Percentiles rank a stretch among this genome's conserved stretches.
phyloP scores from a whole-genome alignment of 2,329 filamentous ascomycete species.

The Claviceps sp. region DNA sequence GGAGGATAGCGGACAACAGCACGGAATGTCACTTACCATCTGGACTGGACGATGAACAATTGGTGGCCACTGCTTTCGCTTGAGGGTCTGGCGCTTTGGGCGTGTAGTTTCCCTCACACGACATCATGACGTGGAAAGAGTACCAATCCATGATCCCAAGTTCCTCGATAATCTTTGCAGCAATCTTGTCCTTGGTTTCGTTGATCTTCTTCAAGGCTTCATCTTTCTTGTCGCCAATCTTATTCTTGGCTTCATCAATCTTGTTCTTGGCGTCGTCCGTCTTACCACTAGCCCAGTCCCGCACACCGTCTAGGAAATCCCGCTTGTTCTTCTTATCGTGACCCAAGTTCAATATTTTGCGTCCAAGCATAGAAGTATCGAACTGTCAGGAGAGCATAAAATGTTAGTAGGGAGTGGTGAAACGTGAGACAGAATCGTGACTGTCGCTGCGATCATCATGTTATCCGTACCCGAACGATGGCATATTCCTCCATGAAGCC shows the following conservation, averaged over 20 bases:
- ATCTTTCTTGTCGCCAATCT: constrained; percentile 26
- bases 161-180: constrained; percentile 26
- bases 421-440: neutral
- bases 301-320: constrained; percentile 17
- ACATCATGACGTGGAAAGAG: constrained; percentile 34
- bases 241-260: constrained; percentile 26
- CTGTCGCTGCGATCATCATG: neutral
- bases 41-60: constrained; percentile 23
- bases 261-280: constrained; percentile 22
- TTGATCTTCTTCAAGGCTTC: constrained; percentile 25
- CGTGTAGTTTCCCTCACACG: constrained; percentile 32
- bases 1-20: neutral
- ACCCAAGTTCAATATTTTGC: constrained; percentile 18
- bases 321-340: constrained; percentile 12
- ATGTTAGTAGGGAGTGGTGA: neutral
- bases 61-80: constrained; percentile 28
- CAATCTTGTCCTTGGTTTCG: constrained; percentile 25
- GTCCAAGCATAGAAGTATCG: constrained; percentile 26
- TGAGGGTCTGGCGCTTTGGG: constrained; percentile 26
- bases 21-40: neutral
- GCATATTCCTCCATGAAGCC: constrained; percentile 32
- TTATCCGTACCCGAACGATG: constrained; percentile 22
- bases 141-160: constrained; percentile 38
- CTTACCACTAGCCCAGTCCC: constrained; percentile 17
- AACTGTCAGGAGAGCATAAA: constrained; percentile 13